phyloP scores from a whole-genome alignment of 202 grass and related monocot genomes.

The Cymbopogon flexuosus region DNA sequence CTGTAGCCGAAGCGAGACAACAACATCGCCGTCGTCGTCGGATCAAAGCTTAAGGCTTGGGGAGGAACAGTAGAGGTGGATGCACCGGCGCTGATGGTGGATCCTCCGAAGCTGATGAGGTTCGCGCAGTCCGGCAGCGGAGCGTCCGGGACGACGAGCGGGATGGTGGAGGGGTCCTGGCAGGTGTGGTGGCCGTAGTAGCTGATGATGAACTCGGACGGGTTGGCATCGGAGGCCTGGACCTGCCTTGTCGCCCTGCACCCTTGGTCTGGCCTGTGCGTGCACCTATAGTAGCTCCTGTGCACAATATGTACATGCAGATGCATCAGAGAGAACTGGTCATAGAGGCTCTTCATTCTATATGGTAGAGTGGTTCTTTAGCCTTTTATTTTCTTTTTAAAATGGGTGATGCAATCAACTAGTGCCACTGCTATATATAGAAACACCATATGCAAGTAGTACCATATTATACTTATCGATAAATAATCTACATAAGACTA shows the following conservation, averaged over 20 bases:
- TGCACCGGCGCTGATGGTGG: background rate
- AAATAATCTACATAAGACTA: no score
- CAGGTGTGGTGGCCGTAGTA: conserved; percentile 79
- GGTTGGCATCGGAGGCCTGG: conserved; percentile 48
- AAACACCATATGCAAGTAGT: background rate
- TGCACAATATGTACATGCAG: background rate
- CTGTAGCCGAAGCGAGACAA: background rate
- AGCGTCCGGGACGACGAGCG: conserved; percentile 32
- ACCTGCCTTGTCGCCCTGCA: conserved; percentile 70
- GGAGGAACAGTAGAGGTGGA: background rate
- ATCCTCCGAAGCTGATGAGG: conserved; percentile 56
- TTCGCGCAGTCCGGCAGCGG: background rate
- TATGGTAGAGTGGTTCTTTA: background rate
- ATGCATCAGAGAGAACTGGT: background rate
- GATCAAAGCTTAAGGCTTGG: background rate
- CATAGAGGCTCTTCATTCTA: no score
- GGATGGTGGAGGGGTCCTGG: conserved; percentile 49
- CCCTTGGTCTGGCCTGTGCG: conserved; percentile 52
- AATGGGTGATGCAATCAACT: background rate
- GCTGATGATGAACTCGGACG: conserved; percentile 39
- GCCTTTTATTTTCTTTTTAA: background rate
- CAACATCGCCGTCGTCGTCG: background rate
- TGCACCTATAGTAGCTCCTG: conserved; percentile 85
- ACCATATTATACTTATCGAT: no score
- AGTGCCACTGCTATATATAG: background rate